phyloP scores from a whole-genome alignment of 352 stramenopile species.

The Pythium vanterpoolii region DNA sequence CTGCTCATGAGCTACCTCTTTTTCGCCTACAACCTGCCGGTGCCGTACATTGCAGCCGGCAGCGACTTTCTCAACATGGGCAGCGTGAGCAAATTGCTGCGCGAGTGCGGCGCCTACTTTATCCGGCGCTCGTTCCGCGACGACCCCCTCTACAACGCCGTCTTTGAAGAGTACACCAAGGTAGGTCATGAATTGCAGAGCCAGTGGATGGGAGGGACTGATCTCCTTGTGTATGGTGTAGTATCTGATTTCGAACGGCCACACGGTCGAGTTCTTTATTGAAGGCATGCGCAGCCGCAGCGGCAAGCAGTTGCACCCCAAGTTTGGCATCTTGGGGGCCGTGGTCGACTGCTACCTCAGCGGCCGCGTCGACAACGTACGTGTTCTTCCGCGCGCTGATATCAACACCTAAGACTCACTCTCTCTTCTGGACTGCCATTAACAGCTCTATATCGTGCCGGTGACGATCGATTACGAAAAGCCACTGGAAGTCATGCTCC shows the following conservation, averaged over 20 bases:
- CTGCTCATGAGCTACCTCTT: constrained; percentile 86
- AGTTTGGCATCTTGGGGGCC: constrained; percentile 73
- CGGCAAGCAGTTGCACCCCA: constrained; percentile 78
- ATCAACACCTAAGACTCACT: background rate
- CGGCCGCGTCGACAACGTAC: constrained; percentile 70
- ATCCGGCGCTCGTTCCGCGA: constrained; percentile 77
- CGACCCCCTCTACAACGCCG: constrained; percentile 61
- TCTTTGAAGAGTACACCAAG: constrained; percentile 83
- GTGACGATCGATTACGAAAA: constrained; percentile 89
- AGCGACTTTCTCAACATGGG: constrained; percentile 84
- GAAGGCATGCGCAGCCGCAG: constrained; percentile 81
- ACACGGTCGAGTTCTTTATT: constrained; percentile 87
- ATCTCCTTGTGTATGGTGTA: constrained; percentile 21
- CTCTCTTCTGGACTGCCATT: background rate
- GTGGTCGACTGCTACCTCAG: constrained; percentile 72
- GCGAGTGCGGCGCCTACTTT: constrained; percentile 74
- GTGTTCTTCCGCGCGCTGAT: constrained; percentile 12
- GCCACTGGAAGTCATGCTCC: constrained; percentile 72
- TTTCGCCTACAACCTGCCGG: constrained; percentile 86
- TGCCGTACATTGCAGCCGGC: constrained; percentile 77
- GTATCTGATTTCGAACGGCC: constrained; percentile 66
- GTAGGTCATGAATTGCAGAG: no score
- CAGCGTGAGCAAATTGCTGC: constrained; percentile 54
- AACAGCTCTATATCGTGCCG: constrained; percentile 76
- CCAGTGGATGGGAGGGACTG: no score